phyloP scores from a whole-genome alignment of 1,139 yeast species.

The Keqinozyma sinolaborantium region DNA sequence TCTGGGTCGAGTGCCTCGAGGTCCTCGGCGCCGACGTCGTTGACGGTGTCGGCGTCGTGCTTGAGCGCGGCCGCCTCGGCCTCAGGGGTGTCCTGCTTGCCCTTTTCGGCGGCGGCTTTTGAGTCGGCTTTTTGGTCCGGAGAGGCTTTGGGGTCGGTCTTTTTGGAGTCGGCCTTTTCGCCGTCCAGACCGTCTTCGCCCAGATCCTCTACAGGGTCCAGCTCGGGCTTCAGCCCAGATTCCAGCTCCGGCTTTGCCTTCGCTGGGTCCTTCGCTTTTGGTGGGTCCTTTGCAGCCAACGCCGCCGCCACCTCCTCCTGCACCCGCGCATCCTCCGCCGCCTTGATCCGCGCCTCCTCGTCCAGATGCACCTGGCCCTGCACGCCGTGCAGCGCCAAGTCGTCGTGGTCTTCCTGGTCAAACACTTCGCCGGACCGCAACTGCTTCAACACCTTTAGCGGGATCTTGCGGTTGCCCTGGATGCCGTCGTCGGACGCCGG shows the following conservation, averaged over 20 bases:
- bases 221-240: conserved; percentile 2
- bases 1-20: conserved; percentile 4
- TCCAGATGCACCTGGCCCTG: conserved; percentile 12
- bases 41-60: too few relatives aligned
- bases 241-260: too few relatives aligned
- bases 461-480: conserved; percentile 31
- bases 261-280: conserved; percentile 5
- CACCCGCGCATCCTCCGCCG: conserved; percentile 16
- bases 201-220: conserved; percentile 20
- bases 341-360: conserved; percentile 13
- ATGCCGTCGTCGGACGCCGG: conserved; percentile 23
- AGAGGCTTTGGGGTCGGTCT: conserved; percentile 2
- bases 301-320: conserved; percentile 15
- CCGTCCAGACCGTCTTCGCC: conserved; percentile 11
- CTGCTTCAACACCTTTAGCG: conserved; percentile 25
- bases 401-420: conserved; percentile 25
- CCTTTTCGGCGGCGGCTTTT: conserved; percentile 5
- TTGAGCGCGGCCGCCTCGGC: conserved; percentile 4
- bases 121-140: conserved; percentile 6
- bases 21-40: conserved; percentile 3
- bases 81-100: conserved; percentile 2
- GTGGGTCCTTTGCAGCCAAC: conserved; percentile 19
- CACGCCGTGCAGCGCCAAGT: conserved; percentile 11
- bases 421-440: conserved; percentile 23
- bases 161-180: conserved; percentile 11